phyloP scores from a whole-genome alignment of 1,284 basidiomycete species.

The Macrocystidia cucumis region DNA sequence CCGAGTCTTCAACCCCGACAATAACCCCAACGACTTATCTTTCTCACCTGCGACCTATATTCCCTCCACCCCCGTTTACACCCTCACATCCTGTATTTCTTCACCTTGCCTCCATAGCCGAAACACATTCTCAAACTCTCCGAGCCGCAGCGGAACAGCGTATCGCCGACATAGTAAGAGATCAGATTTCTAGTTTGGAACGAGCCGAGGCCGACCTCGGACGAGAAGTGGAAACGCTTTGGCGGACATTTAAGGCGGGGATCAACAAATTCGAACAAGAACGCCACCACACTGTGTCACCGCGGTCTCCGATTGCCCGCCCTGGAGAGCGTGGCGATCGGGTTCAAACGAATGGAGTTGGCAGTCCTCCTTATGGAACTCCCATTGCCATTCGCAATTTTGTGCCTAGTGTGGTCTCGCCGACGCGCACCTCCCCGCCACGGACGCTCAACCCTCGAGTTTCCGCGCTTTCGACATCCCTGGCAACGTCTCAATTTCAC shows the following conservation, averaged over 20 bases:
- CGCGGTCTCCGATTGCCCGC: conserved; percentile 12
- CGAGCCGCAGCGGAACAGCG: conserved; percentile 53
- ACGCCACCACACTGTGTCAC: conserved; percentile 14
- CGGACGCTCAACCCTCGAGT: conserved; percentile 30
- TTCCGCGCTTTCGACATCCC: conserved; percentile 64
- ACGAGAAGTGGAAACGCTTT: conserved; percentile 53
- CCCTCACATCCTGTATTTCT: conserved; percentile 66
- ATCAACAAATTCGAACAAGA: conserved; percentile 40
- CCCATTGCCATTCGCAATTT: conserved; percentile 47
- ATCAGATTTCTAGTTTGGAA: conserved; percentile 51
- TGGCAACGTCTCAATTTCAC: conserved; percentile 54
- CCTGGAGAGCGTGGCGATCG: conserved; percentile 15
- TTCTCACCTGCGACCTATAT: conserved; percentile 44
- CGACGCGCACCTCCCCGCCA: conserved; percentile 27
- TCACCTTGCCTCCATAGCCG: conserved; percentile 54
- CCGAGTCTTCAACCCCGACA: conserved; percentile 16
- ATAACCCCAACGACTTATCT: conserved; percentile 32
- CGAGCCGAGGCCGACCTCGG: conserved; percentile 46
- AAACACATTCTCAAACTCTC: conserved; percentile 42
- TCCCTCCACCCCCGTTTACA: conserved; percentile 69
- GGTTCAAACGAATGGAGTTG: conserved; percentile 12
- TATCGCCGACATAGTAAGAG: conserved; percentile 44
- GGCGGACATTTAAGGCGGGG: conserved; percentile 50
- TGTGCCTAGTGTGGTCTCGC: conserved; percentile 35
- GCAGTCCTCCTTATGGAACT: conserved; percentile 15